Conservation (phyloP, 129 eudicot genomes). For the Flaveria brownii region DNA sequence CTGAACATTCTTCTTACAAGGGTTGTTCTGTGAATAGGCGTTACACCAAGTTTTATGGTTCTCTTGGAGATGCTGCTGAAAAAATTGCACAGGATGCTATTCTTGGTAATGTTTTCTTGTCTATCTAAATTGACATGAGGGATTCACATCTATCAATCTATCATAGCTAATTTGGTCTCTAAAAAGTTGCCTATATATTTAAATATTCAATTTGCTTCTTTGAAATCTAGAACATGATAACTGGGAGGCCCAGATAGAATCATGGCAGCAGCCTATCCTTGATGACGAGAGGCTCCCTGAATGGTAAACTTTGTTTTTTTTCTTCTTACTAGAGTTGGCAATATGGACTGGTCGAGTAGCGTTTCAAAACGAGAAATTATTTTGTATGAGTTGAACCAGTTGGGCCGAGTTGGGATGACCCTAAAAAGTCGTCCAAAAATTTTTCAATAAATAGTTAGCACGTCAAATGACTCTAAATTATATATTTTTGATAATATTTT, state of each 20-base stretch:
- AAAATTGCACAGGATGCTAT: conserved; percentile 87
- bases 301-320: conserved; percentile 54
- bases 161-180: background rate
- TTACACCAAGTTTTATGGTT: conserved; percentile 84
- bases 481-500: background rate
- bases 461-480: background rate
- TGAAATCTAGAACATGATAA: conserved; percentile 50
- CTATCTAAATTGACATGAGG: background rate
- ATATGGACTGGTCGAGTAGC: background rate
- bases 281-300: conserved; percentile 82
- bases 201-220: conserved; percentile 2
- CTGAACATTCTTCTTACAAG: conserved; percentile 29
- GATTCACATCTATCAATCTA: background rate
- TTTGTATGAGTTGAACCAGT: background rate
- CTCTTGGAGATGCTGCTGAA: conserved; percentile 66
- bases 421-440: background rate
- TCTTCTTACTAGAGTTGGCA: conserved; percentile 15
- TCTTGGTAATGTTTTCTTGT: conserved; percentile 52
- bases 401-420: background rate
- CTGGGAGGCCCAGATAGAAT: conserved; percentile 91
- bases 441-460: background rate
- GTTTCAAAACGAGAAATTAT: background rate
- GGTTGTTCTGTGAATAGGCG: conserved; percentile 52
- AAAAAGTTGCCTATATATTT: conserved; percentile 3
- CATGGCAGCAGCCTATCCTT: conserved; percentile 85